Base-by-base conservation (phyloP, 164 flowering plant species). In the Liquidambar formosana region DNA sequence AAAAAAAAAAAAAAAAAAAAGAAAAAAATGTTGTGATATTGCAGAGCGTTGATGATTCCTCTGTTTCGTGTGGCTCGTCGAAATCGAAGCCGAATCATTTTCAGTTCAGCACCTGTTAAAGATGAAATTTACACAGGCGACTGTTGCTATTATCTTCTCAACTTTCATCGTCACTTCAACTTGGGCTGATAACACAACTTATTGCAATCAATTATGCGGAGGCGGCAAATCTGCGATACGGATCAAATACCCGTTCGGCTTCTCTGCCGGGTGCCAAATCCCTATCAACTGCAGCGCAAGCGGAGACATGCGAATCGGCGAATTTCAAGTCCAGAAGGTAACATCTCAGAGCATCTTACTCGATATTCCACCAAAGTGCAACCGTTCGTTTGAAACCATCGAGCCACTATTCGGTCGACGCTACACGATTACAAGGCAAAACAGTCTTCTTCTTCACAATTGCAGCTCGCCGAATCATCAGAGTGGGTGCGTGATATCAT, bases 191-290 rank as follows among this genome's bases (percentile, higher is more conserved):
- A 43, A 14, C 41, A 2, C 41, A 33, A 33, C 41, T 33, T 6
- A 33, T 25, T 70, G 73, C 57, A 52, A 16, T n/a, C 51, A 43
- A 47, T 21, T 60, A 4, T 84, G 85, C 61, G 76, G 74, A 3
- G 19, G 1, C 9, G 66, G 73, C 0, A 60, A 57, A 23, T 57
- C 60, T 0, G 25, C 43, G 3, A 67, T 22, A 8, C 15, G 9
- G 1, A 65, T 82, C 0, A 75, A 49, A 4, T 80, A 75, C 57
- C 87, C 87, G 0, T 85, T 83, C n/a, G 89, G 89, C 3, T 83
- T 83, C 77, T 73, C 85, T 2, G 10, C 41, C 15, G 75, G 56
- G 0, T 78, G 85, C 57, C 48, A 26, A 33, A 78, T 83, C 73
- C 72, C 16, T 9, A 63, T 85, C n/a, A 70, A 45, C 59, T 85